Evolutionary conservation across 805 yeast genomes (phyloP), one percentile per base, ranked within the genome.

Genomic region (Ogataea nonfermentans): DNA sequence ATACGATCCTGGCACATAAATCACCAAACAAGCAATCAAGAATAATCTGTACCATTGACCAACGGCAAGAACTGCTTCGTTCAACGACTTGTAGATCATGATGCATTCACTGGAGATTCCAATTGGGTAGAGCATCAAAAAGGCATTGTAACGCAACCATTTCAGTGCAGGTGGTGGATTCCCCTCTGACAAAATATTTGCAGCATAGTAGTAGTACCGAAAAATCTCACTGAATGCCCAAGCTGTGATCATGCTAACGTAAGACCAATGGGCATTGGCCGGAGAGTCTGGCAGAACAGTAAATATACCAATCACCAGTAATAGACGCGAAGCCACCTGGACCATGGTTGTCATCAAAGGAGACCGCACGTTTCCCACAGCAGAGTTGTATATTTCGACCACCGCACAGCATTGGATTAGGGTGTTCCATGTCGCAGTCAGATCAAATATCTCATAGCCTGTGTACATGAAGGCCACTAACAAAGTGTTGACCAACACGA

Each of bases 191-290:
- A 62, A 57, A 46, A 84, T 63, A 50, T 79, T 79, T 39, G 82
- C 71, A 6, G 95, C 90, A 59, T 93, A 95, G 67, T 78, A 93
- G 29, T 87, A 74, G 65, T 93, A 93, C 60, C 99, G 75, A 41
- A 90, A 81, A 31, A 87, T 73, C 63, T 93, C 99, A n/a, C 98
- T 87, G 37, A 86, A 53, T n/a, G 93, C 78, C 99, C 99, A 93
- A 9, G 96, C 89, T 30, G 79, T 51, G 32, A 80, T 70, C 60
- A 91, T 73, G 1, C 91, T 68, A 41, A 80, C 63, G 61, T 83
- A 90, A 11, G 76, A 70, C 76, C 79, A 69, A 48, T 70, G 72
- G 49, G 51, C 37, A 49, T 74, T 71, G 20, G 88, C 88, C 13
- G 83, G 84, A 0, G 86, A 74, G 13, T 74, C 56, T 7, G 98